Conservation (phyloP, 1,284 basidiomycete genomes). For the Ganoderma boninense region DNA sequence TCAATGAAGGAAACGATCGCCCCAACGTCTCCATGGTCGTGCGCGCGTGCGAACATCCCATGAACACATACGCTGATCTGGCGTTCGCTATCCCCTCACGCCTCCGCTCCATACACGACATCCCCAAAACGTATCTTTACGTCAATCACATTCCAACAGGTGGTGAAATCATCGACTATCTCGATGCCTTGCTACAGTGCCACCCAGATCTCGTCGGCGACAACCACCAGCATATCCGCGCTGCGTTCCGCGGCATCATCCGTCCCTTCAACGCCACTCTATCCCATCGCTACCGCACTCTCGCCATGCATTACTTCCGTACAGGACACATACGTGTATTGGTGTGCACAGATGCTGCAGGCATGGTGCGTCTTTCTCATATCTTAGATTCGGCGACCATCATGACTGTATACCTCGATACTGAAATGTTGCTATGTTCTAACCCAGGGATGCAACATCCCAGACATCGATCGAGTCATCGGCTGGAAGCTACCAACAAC, state of each 20-base stretch:
- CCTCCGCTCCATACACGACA: conserved; percentile 10
- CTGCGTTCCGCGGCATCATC: too few relatives aligned
- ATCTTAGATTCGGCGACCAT: too few relatives aligned
- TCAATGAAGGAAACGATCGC: conserved; percentile 47
- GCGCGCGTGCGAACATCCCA: conserved; percentile 46
- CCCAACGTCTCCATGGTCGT: conserved; percentile 49
- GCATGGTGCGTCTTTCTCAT: conserved; percentile 32
- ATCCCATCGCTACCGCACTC: conserved; percentile 23
- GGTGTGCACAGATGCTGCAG: conserved; percentile 41
- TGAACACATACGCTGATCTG: conserved; percentile 47
- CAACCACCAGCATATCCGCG: too few relatives aligned
- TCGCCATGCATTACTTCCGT: conserved; percentile 31
- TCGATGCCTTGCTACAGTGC: conserved; percentile 17
- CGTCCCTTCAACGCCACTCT: conserved; percentile 35
- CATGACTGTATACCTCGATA: too few relatives aligned
- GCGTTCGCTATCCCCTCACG: conserved; percentile 44
- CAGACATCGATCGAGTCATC: not conserved
- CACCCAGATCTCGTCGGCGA: too few relatives aligned
- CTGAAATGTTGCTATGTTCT: too few relatives aligned
- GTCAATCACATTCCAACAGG: conserved; percentile 33
- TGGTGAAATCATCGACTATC: conserved; percentile 33
- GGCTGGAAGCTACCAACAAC: not conserved
- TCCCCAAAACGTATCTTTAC: conserved; percentile 37
- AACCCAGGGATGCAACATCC: not conserved
- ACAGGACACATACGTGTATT: conserved; percentile 28